A percentile compares a stretch with the other conserved stretches of the same genome.
These are phyloP conservation scores for Capillidium rhysosporum DNA, from an alignment of 371 early-diverging fungal species.

Conservation along the genomic window DNA sequence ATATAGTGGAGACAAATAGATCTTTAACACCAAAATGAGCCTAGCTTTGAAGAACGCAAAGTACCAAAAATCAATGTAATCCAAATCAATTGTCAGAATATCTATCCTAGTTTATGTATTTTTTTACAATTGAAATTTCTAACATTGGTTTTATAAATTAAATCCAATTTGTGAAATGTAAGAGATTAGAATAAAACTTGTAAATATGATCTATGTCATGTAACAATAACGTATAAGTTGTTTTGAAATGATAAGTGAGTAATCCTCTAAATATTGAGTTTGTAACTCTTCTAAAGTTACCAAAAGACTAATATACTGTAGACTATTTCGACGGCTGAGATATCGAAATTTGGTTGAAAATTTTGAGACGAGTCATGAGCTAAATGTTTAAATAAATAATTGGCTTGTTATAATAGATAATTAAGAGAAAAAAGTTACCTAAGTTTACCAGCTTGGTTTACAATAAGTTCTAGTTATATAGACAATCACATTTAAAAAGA, in stretches of 20 bases:
- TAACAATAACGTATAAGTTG: background rate
- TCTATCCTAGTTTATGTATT: background rate
- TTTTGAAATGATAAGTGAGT: background rate
- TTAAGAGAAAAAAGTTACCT: no score
- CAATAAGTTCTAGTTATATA: no score
- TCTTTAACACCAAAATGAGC: background rate
- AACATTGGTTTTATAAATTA: background rate
- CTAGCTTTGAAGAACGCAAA: conserved; percentile 1
- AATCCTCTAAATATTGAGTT: background rate
- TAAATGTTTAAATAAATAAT: no score
- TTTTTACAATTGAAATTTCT: background rate
- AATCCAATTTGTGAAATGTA: background rate
- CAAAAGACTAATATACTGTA: background rate
- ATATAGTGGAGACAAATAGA: background rate
- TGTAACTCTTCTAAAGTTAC: background rate
- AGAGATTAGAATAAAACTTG: background rate
- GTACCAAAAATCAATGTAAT: background rate
- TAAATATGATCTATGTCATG: background rate
- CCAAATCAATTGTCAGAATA: background rate
- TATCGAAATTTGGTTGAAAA: background rate
- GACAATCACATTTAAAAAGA: no score
- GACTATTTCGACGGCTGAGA: background rate
- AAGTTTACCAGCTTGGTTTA: no score
- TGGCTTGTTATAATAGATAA: no score
- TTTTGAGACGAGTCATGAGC: background rate